Percentiles rank a stretch among this genome's conserved stretches.
phyloP scores from a whole-genome alignment of 257 asterid genomes.

The Misopates orontium region DNA sequence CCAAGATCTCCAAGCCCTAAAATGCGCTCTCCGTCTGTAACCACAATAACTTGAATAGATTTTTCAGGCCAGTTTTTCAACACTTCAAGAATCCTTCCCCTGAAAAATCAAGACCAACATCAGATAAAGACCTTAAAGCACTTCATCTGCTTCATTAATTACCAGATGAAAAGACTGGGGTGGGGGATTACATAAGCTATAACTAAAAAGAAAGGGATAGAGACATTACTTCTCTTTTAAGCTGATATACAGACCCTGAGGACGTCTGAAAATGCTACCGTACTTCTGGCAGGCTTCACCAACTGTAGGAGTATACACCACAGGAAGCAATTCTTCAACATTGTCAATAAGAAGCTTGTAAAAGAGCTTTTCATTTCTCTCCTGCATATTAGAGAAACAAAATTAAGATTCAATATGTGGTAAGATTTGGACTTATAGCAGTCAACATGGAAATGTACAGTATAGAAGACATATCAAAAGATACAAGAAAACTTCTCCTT shows the following conservation, averaged over 20 bases:
- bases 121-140: not conserved
- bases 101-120: slow-evolving; percentile 19
- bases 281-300: slow-evolving; percentile 99
- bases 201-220: not conserved
- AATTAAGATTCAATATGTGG: too few species aligned
- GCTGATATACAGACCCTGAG: slow-evolving; percentile 94
- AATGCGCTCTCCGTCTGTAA: slow-evolving; percentile 95
- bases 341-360: slow-evolving; percentile 87
- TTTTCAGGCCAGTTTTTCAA: slow-evolving; percentile 94
- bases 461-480: too few species aligned
- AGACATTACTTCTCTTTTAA: slow-evolving; percentile 69
- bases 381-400: slow-evolving; percentile 45
- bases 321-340: slow-evolving; percentile 88
- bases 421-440: too few species aligned
- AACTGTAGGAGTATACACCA: slow-evolving; percentile 86
- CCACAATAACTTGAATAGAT: slow-evolving; percentile 88
- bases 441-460: too few species aligned
- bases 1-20: slow-evolving; percentile 98
- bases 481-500: too few species aligned
- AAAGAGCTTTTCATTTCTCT: slow-evolving; percentile 81
- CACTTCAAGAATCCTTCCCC: slow-evolving; percentile 88
- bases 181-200: not conserved
- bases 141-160: too few species aligned
- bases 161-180: too few species aligned
- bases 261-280: slow-evolving; percentile 87